These are phyloP conservation scores for Dactylellina parvicollis DNA, from an alignment of 2,329 filamentous ascomycete species.

Conservation along the genomic window DNA sequence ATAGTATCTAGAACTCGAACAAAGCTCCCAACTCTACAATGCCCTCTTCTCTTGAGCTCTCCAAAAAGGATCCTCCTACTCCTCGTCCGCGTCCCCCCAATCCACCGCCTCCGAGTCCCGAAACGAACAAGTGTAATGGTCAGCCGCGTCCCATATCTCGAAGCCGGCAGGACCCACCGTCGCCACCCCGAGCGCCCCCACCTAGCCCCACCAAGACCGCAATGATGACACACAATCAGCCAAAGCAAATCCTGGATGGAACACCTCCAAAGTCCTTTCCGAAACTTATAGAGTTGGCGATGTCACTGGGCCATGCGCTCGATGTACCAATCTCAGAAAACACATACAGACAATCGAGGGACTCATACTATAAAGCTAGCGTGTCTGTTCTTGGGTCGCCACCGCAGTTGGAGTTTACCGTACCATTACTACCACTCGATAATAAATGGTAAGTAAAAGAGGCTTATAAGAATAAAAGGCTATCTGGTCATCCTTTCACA, in stretches of 20 bases:
- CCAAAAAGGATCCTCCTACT: constrained; percentile 42
- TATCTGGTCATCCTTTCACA: constrained; percentile 8
- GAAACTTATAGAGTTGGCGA: constrained; percentile 30
- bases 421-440: constrained; percentile 2
- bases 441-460: constrained; percentile 1
- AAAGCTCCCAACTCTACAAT: neutral
- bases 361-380: constrained; percentile 36
- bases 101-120: constrained; percentile 43
- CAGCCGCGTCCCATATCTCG: constrained; percentile 7
- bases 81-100: constrained; percentile 44
- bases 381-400: constrained; percentile 36
- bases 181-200: constrained; percentile 45
- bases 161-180: constrained; percentile 49
- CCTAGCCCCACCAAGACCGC: constrained; percentile 30
- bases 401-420: constrained; percentile 25
- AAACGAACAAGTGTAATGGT: constrained; percentile 14
- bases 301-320: constrained; percentile 25
- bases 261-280: constrained; percentile 20
- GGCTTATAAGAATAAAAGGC: neutral
- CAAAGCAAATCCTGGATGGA: neutral
- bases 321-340: constrained; percentile 1
- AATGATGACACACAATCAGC: neutral
- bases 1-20: neutral
- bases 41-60: neutral
- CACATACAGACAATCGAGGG: neutral